phyloP scores from a whole-genome alignment of 2,329 filamentous ascomycete genomes.

The Aspergillus sp. region DNA sequence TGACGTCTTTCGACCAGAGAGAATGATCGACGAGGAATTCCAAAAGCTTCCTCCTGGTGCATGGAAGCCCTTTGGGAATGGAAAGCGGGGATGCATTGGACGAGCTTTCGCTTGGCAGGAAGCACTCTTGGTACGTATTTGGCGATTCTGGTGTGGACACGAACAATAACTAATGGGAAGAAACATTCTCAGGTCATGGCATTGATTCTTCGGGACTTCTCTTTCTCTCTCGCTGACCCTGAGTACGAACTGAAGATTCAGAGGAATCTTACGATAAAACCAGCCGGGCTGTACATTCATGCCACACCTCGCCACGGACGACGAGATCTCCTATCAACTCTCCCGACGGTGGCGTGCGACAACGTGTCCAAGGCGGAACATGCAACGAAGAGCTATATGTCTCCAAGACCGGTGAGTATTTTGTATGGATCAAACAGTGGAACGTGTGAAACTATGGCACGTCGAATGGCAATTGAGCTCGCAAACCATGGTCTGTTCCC shows the following conservation, averaged over 20 bases:
- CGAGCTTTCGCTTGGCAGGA: conserved; percentile 75
- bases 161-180: no score
- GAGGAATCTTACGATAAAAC: conserved; percentile 40
- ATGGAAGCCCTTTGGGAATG: conserved; percentile 75
- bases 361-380: not conserved
- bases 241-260: conserved; percentile 39
- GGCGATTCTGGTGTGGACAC: no score
- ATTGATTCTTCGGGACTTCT: conserved; percentile 68
- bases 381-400: not conserved
- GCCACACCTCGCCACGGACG: conserved; percentile 52
- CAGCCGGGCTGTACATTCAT: conserved; percentile 60
- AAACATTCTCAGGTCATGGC: conserved; percentile 55
- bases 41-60: conserved; percentile 56
- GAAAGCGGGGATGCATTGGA: conserved; percentile 69
- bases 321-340: not conserved
- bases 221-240: conserved; percentile 62
- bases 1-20: conserved; percentile 65
- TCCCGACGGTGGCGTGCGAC: not conserved
- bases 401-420: conserved; percentile 53
- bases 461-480: conserved; percentile 53
- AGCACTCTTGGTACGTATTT: conserved; percentile 28
- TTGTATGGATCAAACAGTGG: conserved; percentile 73
- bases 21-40: conserved; percentile 70
- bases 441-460: conserved; percentile 69
- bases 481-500: conserved; percentile 60